Evolutionary conservation across 2,329 filamentous ascomycete species (phyloP).

Genomic region (Trichoderma pleuroti): DNA sequence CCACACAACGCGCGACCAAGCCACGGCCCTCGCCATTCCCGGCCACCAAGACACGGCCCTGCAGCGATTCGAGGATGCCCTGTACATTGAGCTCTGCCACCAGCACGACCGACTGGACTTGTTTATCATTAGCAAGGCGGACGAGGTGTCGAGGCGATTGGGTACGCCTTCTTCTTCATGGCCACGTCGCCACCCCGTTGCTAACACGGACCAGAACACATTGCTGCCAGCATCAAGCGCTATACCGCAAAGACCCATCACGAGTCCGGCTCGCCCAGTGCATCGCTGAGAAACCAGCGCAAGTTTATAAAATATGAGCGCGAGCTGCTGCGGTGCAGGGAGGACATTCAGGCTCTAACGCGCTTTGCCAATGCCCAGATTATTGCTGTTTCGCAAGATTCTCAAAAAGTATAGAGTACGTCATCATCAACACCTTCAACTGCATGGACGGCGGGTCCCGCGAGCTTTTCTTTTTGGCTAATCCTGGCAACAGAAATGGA

Average conservation of each 20-base stretch:
- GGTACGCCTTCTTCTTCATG: slow-evolving; percentile 39
- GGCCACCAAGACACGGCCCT: slow-evolving; percentile 61
- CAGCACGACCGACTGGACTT: slow-evolving; percentile 76
- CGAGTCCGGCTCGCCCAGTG: slow-evolving; percentile 29
- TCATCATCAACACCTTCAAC: not conserved
- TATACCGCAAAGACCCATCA: slow-evolving; percentile 42
- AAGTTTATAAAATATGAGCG: slow-evolving; percentile 53
- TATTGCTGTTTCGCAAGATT: slow-evolving; percentile 75
- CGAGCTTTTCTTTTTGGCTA: not conserved
- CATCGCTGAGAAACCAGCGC: slow-evolving; percentile 47
- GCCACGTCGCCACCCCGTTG: not conserved
- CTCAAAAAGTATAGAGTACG: slow-evolving; percentile 76
- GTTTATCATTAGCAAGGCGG: slow-evolving; percentile 75
- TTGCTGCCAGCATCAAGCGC: slow-evolving; percentile 46
- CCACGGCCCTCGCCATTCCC: slow-evolving; percentile 68
- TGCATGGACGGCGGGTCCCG: not conserved
- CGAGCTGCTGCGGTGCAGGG: slow-evolving; percentile 55
- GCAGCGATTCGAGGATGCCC: slow-evolving; percentile 64
- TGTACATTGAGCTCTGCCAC: slow-evolving; percentile 66
- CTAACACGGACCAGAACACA: slow-evolving; percentile 40
- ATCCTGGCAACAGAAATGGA: slow-evolving; percentile 66
- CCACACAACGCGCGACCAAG: slow-evolving; percentile 69
- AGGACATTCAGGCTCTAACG: slow-evolving; percentile 67
- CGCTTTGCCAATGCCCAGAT: slow-evolving; percentile 72
- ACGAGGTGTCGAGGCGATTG: slow-evolving; percentile 69